Base-by-base conservation (phyloP, 345 rosid species). In the Microthlaspi erraticum region DNA sequence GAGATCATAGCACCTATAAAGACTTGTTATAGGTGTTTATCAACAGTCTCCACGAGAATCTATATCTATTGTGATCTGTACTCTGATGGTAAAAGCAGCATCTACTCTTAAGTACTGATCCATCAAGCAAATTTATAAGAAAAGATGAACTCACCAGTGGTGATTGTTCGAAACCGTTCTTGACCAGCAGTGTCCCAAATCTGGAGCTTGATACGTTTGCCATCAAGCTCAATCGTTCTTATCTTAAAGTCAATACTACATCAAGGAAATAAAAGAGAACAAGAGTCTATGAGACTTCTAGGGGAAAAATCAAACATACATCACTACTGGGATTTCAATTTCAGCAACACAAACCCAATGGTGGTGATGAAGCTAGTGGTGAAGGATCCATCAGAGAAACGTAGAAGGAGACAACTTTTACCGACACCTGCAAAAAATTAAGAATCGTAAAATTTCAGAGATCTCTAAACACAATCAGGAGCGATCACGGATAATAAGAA, bases 181-280 rank as follows among this genome's bases (percentile, higher is more conserved):
- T 92, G 98, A 74, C 98, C 98, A 71, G 98, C 98, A 0, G 98
- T 92, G 72, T 92, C 98, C 98, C 98, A 92, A 61, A 92, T 92
- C 81, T 90, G 98, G 52, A 90, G 80, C 82, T 92, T 92, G 71
- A 92, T 88, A 62, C 95, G 81, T 72, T 92, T 92, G 1, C 93
- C 93, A 84, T 92, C 97, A 68, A 92, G 93, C 83, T 92, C 98
- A 45, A 92, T 87, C 49, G 98, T 92, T 76, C 98, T 83, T 76
- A 90, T 92, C 88, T 90, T 92, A 77, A 90, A 92, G 80, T 92
- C 98, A 83, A 92, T 90, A 16, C 98, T 90, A 32, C 59, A 49
- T 31, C 65, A 56, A 39, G 2, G 51, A 34, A 10, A 38, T 29
- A 29, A 68, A 50, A 52, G 2, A 39, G 13, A 51, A 53, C 23